These are phyloP conservation scores for Corynespora cassiicola DNA, from an alignment of 2,329 filamentous ascomycete genomes.

Conservation along the genomic window DNA sequence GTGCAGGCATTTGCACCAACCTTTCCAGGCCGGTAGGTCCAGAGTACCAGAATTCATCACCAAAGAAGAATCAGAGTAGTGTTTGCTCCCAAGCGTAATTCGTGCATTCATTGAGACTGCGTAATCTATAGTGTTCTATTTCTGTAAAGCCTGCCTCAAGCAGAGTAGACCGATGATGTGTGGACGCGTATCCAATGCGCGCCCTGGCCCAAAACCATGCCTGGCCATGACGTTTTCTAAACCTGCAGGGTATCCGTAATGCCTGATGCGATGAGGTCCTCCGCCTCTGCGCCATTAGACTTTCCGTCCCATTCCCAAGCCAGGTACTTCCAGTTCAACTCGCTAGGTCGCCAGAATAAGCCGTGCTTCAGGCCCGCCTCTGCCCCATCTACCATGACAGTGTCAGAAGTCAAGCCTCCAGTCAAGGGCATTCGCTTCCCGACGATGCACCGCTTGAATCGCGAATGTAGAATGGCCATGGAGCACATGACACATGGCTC, in stretches of 20 bases:
- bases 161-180: too few species aligned
- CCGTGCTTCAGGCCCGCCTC: conserved; percentile 58
- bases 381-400: conserved; percentile 19
- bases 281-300: too few species aligned
- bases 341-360: conserved; percentile 69
- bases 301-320: conserved; percentile 75
- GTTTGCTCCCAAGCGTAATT: too few species aligned
- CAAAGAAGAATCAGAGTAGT: too few species aligned
- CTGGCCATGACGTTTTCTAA: conserved; percentile 18
- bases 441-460: conserved; percentile 87
- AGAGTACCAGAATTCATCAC: too few species aligned
- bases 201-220: too few species aligned
- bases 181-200: too few species aligned
- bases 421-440: conserved; percentile 78
- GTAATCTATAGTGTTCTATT: too few species aligned
- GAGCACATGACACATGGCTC: conserved; percentile 97
- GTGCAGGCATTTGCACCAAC: too few species aligned
- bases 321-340: conserved; percentile 85
- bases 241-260: conserved; percentile 38
- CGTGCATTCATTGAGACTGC: too few species aligned
- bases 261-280: conserved; percentile 12
- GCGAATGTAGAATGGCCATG: conserved; percentile 93
- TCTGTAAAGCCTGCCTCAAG: too few species aligned
- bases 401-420: conserved; percentile 81
- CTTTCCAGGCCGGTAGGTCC: too few species aligned